phyloP scores from a whole-genome alignment of 139 green algal species.

The Gonium pectorale region DNA sequence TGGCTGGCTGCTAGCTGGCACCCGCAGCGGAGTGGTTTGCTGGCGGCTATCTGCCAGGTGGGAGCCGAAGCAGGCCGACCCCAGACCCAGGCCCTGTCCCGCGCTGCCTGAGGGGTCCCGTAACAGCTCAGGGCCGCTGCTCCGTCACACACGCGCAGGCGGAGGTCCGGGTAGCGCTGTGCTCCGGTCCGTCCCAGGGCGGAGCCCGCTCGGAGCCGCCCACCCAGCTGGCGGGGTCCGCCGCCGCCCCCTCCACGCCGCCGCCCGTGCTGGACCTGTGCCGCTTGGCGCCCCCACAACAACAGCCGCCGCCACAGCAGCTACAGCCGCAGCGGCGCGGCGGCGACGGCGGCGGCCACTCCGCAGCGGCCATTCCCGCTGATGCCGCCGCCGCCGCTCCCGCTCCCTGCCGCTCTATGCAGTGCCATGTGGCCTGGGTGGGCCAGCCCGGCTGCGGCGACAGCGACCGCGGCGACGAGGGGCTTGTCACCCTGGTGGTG shows the following conservation, averaged over 20 bases:
- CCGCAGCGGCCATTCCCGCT: background rate
- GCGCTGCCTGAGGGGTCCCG: no score
- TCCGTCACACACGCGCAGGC: no score
- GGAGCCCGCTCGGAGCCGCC: no score
- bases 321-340: background rate
- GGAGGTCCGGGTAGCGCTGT: background rate
- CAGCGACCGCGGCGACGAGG: background rate
- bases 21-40: background rate
- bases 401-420: background rate
- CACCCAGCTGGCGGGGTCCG: no score
- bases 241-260: no score
- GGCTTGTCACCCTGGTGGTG: background rate
- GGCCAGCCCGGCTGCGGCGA: background rate
- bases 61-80: no score
- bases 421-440: slow-evolving; percentile 32
- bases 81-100: no score
- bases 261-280: no score
- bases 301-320: background rate
- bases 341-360: background rate
- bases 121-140: no score
- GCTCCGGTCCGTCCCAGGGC: no score
- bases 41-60: slow-evolving; percentile 27
- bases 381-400: background rate
- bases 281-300: background rate
- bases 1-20: background rate